Evolutionary conservation across 2,329 filamentous ascomycete species (phyloP), one percentile per base, ranked within the genome.

Genomic region (Phialophora tarda): DNA sequence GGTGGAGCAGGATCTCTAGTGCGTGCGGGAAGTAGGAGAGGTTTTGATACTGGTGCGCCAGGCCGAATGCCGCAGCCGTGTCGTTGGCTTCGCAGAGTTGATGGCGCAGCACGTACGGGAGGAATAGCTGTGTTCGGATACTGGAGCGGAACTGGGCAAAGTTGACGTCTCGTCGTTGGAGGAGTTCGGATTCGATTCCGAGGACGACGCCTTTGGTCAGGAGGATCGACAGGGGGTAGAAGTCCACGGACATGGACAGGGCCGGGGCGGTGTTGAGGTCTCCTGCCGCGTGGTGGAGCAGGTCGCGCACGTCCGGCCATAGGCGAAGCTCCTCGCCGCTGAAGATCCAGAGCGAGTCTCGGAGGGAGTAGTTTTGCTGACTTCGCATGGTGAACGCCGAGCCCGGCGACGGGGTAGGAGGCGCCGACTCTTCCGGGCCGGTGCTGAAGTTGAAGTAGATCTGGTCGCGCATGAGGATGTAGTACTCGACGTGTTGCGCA

Each of bases 401-500:
- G 62, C 80, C 82, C 47, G 78, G 79, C 5, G 82, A 82, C 0
- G 83, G 82, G 64, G 82, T 85, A 4, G 81, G 76, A 14, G 83
- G 82, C 34, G 81, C 73, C 8, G 78, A 77, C 53, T 83, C 82
- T 65, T 84, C 82, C 23, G 79, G 78, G 30, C 79, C 78, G 24
- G 47, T 61, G 12, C 80, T 78, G 68, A 84, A 81, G 68, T 79
- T 81, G 72, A 79, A 82, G 10, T 77, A 80, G 23, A 80, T 88
- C 73, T 96, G 91, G 75, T 99, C 95, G 70, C 93, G 89, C 88
- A 96, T 96, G 73, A 95, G 88, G 62, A 90, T 89, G 76, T 97
- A 97, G 74, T 95, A 98, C 77, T 99, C 95, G 48, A 98, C 93
- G 73, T 96, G 96, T 74, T 97, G 92, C 12, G 93, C 93, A 75